These are phyloP conservation scores for Chrysoporthe puriensis DNA, from an alignment of 2,329 filamentous ascomycete species.

Conservation along the genomic window DNA sequence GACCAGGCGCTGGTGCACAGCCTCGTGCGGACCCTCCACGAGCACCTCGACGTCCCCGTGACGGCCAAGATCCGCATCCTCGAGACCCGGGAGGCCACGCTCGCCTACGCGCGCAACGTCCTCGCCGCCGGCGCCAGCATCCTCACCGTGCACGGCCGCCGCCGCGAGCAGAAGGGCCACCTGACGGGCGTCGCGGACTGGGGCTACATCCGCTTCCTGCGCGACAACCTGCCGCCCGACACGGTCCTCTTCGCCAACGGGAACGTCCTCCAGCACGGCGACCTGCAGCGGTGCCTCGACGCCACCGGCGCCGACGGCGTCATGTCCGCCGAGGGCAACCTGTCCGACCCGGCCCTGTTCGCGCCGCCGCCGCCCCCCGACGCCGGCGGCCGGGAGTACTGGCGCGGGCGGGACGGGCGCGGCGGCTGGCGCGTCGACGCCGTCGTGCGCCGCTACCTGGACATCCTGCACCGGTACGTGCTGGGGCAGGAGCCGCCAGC, in stretches of 20 bases:
- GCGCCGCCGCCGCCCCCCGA: constrained; percentile 66
- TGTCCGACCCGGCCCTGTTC: constrained; percentile 91
- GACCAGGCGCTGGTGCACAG: constrained; percentile 81
- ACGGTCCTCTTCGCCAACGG: constrained; percentile 97
- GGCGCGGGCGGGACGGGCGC: constrained; percentile 76
- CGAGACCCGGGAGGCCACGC: constrained; percentile 82
- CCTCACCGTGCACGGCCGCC: constrained; percentile 87
- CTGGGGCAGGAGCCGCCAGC: constrained; percentile 67
- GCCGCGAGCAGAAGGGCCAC: constrained; percentile 92
- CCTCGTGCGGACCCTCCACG: constrained; percentile 84
- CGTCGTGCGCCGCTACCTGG: constrained; percentile 83
- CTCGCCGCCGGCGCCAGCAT: constrained; percentile 88
- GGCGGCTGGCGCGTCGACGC: constrained; percentile 90
- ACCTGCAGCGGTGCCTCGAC: constrained; percentile 76
- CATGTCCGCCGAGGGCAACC: constrained; percentile 95
- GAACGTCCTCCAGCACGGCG: constrained; percentile 81
- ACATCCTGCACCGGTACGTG: constrained; percentile 83
- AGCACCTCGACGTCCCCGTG: constrained; percentile 77
- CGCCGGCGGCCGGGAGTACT: constrained; percentile 78
- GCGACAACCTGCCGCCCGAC: constrained; percentile 80
- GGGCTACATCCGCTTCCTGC: constrained; percentile 78
- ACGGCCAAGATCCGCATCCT: constrained; percentile 94
- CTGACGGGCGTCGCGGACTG: constrained; percentile 93
- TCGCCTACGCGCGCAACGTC: constrained; percentile 88
- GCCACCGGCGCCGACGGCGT: constrained; percentile 88